These are phyloP conservation scores for Aplosporella prunicola DNA, from an alignment of 2,329 filamentous ascomycete genomes.

Conservation along the genomic window DNA sequence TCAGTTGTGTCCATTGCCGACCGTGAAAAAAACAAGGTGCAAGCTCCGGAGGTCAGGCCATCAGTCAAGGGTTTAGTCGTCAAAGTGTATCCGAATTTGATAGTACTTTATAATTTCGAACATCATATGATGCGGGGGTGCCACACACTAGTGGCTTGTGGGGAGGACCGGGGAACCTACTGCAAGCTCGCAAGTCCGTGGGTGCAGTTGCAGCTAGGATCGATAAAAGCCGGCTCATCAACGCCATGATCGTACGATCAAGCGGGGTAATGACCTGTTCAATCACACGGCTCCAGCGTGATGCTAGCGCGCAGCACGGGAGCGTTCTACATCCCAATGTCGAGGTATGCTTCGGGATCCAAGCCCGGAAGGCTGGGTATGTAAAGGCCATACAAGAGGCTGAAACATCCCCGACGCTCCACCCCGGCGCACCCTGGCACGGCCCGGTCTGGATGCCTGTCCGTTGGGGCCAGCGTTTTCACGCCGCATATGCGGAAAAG, in stretches of 20 bases:
- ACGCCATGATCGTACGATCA: conserved; percentile 10
- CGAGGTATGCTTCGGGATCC: too few relatives aligned
- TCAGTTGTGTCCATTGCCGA: conserved; percentile 17
- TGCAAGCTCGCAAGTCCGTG: neutral
- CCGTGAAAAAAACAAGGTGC: neutral
- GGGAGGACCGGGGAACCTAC: conserved; percentile 4
- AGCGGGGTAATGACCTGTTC: conserved; percentile 8
- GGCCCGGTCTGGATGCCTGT: too few relatives aligned
- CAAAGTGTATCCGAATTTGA: conserved; percentile 13
- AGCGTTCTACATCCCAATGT: too few relatives aligned
- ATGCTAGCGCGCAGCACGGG: neutral
- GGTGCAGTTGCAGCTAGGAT: conserved; percentile 3
- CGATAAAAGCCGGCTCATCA: conserved; percentile 1
- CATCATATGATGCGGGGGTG: conserved; percentile 10
- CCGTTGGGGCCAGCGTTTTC: too few relatives aligned
- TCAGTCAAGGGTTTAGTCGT: conserved; percentile 7
- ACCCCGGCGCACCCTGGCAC: too few relatives aligned
- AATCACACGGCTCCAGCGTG: neutral
- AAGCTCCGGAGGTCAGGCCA: neutral
- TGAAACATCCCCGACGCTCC: too few relatives aligned
- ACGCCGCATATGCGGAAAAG: too few relatives aligned
- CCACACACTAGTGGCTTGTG: neutral
- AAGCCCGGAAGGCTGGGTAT: too few relatives aligned
- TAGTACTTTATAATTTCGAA: conserved; percentile 7
- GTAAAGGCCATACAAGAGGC: too few relatives aligned